Evolutionary conservation across 2,329 filamentous ascomycete genomes (phyloP).

Genomic region (Cadophora sp.): DNA sequence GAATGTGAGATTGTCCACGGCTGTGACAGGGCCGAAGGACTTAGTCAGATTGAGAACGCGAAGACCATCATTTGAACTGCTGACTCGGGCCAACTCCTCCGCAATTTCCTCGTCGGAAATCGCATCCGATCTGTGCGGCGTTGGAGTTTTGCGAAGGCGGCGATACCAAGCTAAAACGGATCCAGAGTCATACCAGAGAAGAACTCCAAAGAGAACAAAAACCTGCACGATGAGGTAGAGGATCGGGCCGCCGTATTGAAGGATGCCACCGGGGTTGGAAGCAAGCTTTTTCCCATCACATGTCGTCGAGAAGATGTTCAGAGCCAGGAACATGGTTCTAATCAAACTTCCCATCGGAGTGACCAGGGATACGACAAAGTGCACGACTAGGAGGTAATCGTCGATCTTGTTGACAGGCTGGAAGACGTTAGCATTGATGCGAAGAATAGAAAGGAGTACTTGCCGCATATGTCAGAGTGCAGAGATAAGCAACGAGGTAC

Average conservation of each 20-base stretch:
- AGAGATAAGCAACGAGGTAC: constrained; percentile 75
- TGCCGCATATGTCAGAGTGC: constrained; percentile 73
- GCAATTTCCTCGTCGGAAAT: constrained; percentile 59
- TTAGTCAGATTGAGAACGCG: constrained; percentile 84
- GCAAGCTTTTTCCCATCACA: constrained; percentile 71
- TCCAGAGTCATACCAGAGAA: constrained; percentile 84
- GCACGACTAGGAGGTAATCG: constrained; percentile 67
- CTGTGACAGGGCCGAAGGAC: constrained; percentile 75
- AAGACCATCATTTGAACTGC: constrained; percentile 58
- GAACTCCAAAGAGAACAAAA: constrained; percentile 70
- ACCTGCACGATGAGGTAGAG: constrained; percentile 81
- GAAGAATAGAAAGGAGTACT: constrained; percentile 1
- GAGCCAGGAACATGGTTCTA: constrained; percentile 74
- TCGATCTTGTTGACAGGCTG: constrained; percentile 71
- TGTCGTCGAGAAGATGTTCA: constrained; percentile 84
- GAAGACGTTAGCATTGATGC: constrained; percentile 9
- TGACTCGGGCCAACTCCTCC: constrained; percentile 69
- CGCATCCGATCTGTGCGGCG: constrained; percentile 17
- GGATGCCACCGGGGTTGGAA: constrained; percentile 72
- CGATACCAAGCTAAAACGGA: constrained; percentile 63
- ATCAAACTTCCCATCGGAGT: constrained; percentile 80
- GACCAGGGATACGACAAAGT: constrained; percentile 77
- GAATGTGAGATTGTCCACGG: constrained; percentile 89
- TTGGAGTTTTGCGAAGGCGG: constrained; percentile 39
- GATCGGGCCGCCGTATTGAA: constrained; percentile 83